phyloP scores from a whole-genome alignment of 2,329 filamentous ascomycete species.

The Lojkania enalia region DNA sequence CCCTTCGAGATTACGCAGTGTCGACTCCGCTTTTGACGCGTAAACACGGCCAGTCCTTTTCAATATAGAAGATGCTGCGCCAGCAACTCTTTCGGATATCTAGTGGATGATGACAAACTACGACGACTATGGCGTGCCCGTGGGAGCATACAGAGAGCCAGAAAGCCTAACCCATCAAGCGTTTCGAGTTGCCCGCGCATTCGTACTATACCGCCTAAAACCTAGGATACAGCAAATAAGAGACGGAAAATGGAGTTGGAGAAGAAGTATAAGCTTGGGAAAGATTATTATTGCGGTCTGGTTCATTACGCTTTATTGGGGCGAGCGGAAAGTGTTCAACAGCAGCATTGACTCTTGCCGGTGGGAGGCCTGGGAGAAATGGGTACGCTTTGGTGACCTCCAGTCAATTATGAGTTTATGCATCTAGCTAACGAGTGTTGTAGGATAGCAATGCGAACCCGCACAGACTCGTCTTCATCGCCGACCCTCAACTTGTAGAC shows the following conservation, averaged over 20 bases:
- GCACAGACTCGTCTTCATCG: conserved; percentile 81
- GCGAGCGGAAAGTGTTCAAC: conserved; percentile 78
- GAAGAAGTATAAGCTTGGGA: conserved; percentile 30
- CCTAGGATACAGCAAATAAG: conserved; percentile 24
- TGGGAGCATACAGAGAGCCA: conserved; percentile 42
- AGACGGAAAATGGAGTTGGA: conserved; percentile 27
- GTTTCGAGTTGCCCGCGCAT: conserved; percentile 33
- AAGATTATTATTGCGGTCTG: conserved; percentile 69
- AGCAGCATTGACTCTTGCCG: conserved; percentile 71
- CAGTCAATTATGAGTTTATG: background rate
- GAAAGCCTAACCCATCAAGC: conserved; percentile 39
- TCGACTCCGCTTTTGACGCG: conserved; percentile 13
- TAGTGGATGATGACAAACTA: conserved; percentile 39
- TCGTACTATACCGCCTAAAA: conserved; percentile 34
- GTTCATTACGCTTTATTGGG: conserved; percentile 78
- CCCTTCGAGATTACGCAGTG: conserved; percentile 21
- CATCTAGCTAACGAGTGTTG: background rate
- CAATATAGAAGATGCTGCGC: conserved; percentile 33
- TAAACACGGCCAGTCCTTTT: conserved; percentile 9
- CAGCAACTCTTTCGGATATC: conserved; percentile 13
- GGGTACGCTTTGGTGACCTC: conserved; percentile 69
- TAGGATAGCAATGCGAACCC: conserved; percentile 71
- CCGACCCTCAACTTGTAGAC: conserved; percentile 90
- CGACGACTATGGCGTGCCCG: conserved; percentile 46
- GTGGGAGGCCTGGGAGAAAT: conserved; percentile 90